These are phyloP conservation scores for Aspergillus biplanus DNA, from an alignment of 495 filamentous ascomycete species.

Conservation along the genomic window DNA sequence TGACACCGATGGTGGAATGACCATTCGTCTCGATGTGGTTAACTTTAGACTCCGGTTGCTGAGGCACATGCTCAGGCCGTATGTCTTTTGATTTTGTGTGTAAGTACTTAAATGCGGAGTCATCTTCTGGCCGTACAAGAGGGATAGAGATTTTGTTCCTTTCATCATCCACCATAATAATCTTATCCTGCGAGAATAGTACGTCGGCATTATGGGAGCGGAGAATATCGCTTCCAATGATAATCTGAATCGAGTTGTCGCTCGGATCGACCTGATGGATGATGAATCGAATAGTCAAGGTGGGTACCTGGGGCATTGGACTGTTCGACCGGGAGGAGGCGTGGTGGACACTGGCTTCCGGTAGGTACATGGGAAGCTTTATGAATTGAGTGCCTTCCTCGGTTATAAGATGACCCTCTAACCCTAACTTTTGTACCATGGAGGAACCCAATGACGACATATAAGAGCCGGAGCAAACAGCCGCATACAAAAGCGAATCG, in stretches of 20 bases:
- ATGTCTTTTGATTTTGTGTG: constrained; percentile 55
- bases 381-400: constrained; percentile 68
- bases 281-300: constrained; percentile 75
- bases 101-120: constrained; percentile 75
- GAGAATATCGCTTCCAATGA: constrained; percentile 86
- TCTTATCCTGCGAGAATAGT: constrained; percentile 84
- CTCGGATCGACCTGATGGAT: constrained; percentile 60
- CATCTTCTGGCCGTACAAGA: constrained; percentile 90
- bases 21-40: constrained; percentile 26
- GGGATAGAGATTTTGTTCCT: constrained; percentile 89
- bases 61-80: constrained; percentile 13
- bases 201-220: constrained; percentile 88
- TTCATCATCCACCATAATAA: constrained; percentile 85
- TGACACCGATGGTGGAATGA: constrained; percentile 31
- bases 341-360: constrained; percentile 83
- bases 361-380: constrained; percentile 80
- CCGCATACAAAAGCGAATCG: constrained; percentile 84
- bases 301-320: constrained; percentile 78
- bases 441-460: constrained; percentile 75
- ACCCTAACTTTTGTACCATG: constrained; percentile 70
- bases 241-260: constrained; percentile 68
- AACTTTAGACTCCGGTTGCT: constrained; percentile 4
- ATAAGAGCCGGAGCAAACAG: constrained; percentile 89
- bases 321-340: constrained; percentile 73
- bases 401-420: constrained; percentile 66